Evolutionary conservation across 2,329 filamentous ascomycete genomes (phyloP), one percentile per base, ranked within the genome.

Genomic region (Rachicladosporium sp.): DNA sequence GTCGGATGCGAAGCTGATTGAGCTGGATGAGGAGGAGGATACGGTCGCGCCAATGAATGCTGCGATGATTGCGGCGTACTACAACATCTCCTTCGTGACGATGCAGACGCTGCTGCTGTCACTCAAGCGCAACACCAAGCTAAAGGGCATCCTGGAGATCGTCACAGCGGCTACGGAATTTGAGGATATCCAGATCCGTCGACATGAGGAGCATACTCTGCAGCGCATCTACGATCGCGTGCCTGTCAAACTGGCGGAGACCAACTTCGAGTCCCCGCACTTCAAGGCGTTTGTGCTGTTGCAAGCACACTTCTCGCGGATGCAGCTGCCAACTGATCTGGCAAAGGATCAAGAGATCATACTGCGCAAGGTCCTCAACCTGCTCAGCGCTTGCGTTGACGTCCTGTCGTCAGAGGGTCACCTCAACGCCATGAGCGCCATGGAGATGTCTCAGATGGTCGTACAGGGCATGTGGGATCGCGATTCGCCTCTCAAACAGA

Each of bases 381-480:
- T 98, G 8, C 73, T 98, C 35, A 93, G 84, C 58, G 89, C 91
- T 13, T 85, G 82, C 54, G 91, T 96, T 13, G 91, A 98, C 59
- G 87, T 98, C 10, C 73, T 98, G 29, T 94, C 87, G 7, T 95
- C 88, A 1, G 88, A 98, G 53, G 91, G 89, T 10, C 86, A 95
- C 54, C 73, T 98, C 46, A 98, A 98, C 57, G 89, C 91, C 44
- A 93, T 95, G 80, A 88, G 82, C 53, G 91, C 91, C 21, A 98
- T 98, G 89, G 91, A 98, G 61, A 86, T 98, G 75, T 93, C 85
- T 9, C 91, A 98, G 59, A 98, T 98, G 91, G 85, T 93, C 38
- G 88, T 98, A 3, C 91, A 98, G 65, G 88, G 82, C 36, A 94
- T 96, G 85, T 98, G 91, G 91, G 89, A 98, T 64, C 82, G 88